Evolutionary conservation across 345 rosid species (phyloP), one percentile per base, ranked within the genome.

Genomic region (Acer negundo): DNA sequence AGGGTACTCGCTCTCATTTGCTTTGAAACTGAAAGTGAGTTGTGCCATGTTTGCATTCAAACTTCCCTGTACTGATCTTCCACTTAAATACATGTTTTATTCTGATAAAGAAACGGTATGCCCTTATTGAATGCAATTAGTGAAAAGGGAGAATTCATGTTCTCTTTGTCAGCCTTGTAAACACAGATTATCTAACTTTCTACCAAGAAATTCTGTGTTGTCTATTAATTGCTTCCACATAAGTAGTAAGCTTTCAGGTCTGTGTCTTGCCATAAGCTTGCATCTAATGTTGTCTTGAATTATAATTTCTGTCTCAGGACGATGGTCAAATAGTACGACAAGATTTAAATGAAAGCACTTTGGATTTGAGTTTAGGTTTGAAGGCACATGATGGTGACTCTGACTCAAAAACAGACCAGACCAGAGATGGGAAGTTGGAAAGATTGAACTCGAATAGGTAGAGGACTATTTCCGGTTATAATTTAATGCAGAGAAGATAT

Each of bases 281-380:
- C 77, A 63, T 77, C 74, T 77, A 40, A 62, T 68, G 11, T 69
- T 70, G 62, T 15, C 22, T 76, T 82, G 64, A 82, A 69, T 38
- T 47, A 73, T 67, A 70, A 70, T 70, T 19, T 67, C 15, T 74
- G 82, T 85, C 66, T 53, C 91, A 92, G 91, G 92, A 87, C 69
- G 84, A 82, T 58, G 81, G 71, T 53, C 87, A 80, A 73, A 62
- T 83, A 24, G 89, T 90, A 76, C 85, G 90, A n/a, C 99, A 95
- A 88, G 99, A 93, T 88, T 87, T 94, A 51, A 95, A 93, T 6
- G 93, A 95, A 85, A 92, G 95, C 92, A 88, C 93, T 59, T 28
- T 85, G 81, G 98, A 92, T 80, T 82, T 87, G 82, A 89, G 97
- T 70, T 85, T 93, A 78, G 95, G 94, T 71, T 84, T 85, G 64